Conservation (phyloP, 169 alveolate species). For the Cryptosporidium canis region DNA sequence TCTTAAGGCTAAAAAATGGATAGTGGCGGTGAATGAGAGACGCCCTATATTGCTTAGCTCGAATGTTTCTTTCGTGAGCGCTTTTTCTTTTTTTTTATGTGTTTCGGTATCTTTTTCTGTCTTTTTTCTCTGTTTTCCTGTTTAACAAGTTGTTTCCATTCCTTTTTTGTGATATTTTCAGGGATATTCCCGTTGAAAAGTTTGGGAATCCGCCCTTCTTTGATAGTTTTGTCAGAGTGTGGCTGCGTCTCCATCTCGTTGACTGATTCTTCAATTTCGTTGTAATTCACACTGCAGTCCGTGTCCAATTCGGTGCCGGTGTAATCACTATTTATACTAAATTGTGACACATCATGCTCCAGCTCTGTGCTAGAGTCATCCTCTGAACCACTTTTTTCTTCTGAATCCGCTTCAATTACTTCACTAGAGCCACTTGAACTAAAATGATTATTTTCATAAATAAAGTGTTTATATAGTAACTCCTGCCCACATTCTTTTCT, state of each 20-base stretch:
- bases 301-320: background rate
- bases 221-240: background rate
- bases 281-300: background rate
- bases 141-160: slow-evolving; percentile 86
- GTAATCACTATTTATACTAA: background rate
- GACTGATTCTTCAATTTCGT: background rate
- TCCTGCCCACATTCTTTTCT: slow-evolving; percentile 72
- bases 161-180: slow-evolving; percentile 82
- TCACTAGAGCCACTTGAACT: slow-evolving; percentile 25
- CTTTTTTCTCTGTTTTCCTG: slow-evolving; percentile 83
- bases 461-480: slow-evolving; percentile 71
- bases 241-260: background rate
- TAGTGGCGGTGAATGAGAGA: slow-evolving; percentile 54
- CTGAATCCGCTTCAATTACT: background rate
- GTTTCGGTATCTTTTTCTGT: slow-evolving; percentile 83
- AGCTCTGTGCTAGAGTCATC: background rate
- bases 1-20: background rate
- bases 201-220: background rate
- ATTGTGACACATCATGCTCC: background rate
- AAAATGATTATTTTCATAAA: slow-evolving; percentile 18
- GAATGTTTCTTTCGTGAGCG: slow-evolving; percentile 58
- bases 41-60: slow-evolving; percentile 3
- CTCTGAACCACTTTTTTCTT: background rate
- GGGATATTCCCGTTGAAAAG: slow-evolving; percentile 82
- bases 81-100: slow-evolving; percentile 82